Percentiles rank a stretch among this genome's conserved stretches.
phyloP scores from a whole-genome alignment of 257 asterid genomes.

The Solanum lignicaule region DNA sequence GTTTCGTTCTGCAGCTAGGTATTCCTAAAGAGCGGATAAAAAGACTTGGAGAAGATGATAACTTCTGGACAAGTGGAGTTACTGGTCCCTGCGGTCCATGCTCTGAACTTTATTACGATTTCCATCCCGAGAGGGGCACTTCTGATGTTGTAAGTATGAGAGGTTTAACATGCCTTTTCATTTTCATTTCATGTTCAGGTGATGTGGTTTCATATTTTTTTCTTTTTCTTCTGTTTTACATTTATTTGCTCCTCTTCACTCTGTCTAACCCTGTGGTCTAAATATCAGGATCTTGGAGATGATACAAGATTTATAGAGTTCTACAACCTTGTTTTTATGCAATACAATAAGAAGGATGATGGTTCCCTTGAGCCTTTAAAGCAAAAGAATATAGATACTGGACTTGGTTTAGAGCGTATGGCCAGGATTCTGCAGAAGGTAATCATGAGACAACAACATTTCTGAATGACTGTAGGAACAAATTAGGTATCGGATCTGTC shows the following conservation, averaged over 20 bases:
- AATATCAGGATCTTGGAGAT: slow-evolving; percentile 82
- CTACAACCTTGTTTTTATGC: slow-evolving; percentile 95
- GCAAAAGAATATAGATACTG: slow-evolving; percentile 92
- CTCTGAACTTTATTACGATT: slow-evolving; percentile 88
- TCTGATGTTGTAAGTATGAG: slow-evolving; percentile 53
- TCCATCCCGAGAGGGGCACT: slow-evolving; percentile 73
- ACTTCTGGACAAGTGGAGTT: slow-evolving; percentile 93
- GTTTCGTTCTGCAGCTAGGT: slow-evolving; percentile 48
- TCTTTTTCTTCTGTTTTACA: background rate
- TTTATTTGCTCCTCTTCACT: background rate
- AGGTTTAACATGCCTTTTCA: background rate
- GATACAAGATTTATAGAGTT: slow-evolving; percentile 93
- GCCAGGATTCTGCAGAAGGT: slow-evolving; percentile 93
- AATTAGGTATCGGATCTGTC: background rate
- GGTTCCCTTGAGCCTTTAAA: slow-evolving; percentile 95
- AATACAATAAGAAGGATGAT: slow-evolving; percentile 79
- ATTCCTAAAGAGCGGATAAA: slow-evolving; percentile 64
- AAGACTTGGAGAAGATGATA: slow-evolving; percentile 87
- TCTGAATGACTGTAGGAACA: background rate
- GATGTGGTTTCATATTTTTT: background rate
- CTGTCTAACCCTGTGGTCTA: background rate
- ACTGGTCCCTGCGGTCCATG: slow-evolving; percentile 99
- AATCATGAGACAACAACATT: background rate
- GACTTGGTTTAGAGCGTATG: slow-evolving; percentile 94
- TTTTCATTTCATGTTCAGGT: background rate